These are phyloP conservation scores for Orbilia ellipsospora DNA, from an alignment of 2,329 filamentous ascomycete genomes.

Conservation along the genomic window DNA sequence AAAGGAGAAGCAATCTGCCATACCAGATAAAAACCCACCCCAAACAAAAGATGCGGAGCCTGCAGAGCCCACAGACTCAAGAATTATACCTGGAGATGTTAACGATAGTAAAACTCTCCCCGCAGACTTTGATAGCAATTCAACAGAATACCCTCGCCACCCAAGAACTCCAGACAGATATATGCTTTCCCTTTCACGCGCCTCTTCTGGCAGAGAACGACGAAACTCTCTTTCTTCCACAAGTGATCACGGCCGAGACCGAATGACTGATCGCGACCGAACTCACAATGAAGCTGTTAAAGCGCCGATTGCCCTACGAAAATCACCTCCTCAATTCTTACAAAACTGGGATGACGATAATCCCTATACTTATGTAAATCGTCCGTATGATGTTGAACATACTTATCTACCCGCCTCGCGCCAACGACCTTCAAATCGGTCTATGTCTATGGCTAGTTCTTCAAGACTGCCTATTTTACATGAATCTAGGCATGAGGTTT, in stretches of 20 bases:
- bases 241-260: slow-evolving; percentile 17
- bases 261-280: slow-evolving; percentile 12
- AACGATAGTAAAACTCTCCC: slow-evolving; percentile 28
- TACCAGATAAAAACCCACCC: background rate
- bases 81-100: slow-evolving; percentile 9
- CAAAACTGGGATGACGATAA: slow-evolving; percentile 45
- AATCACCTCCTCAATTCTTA: slow-evolving; percentile 47
- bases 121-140: slow-evolving; percentile 42
- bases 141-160: slow-evolving; percentile 50
- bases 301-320: slow-evolving; percentile 41
- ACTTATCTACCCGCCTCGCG: slow-evolving; percentile 5
- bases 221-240: slow-evolving; percentile 43
- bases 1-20: slow-evolving; percentile 12
- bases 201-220: slow-evolving; percentile 36
- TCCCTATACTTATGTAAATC: slow-evolving; percentile 36
- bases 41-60: slow-evolving; percentile 4
- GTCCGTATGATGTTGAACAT: slow-evolving; percentile 32
- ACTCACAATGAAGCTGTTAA: slow-evolving; percentile 32
- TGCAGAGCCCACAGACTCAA: slow-evolving; percentile 1
- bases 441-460: slow-evolving; percentile 34
- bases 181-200: slow-evolving; percentile 46
- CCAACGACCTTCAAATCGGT: slow-evolving; percentile 25
- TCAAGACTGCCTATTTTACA: slow-evolving; percentile 47
- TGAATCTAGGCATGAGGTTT: slow-evolving; percentile 42
- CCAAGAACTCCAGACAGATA: slow-evolving; percentile 52